A percentile compares a stretch with the other conserved stretches of the same genome.
Evolutionary conservation across 805 yeast species (phyloP).

Genomic region (Wickerhamomyces ciferrii): DNA sequence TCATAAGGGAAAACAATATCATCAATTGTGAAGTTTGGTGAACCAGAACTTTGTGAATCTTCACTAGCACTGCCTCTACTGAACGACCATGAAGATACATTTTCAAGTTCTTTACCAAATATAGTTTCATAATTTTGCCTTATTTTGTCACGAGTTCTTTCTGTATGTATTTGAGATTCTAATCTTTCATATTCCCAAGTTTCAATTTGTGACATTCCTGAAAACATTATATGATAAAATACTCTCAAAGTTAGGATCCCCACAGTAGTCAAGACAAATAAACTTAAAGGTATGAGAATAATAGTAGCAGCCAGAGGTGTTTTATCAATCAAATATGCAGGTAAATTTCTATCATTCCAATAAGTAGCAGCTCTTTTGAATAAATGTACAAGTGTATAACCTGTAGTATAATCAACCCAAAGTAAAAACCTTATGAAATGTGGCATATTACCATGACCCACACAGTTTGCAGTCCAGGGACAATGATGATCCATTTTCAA

Average conservation of each 20-base stretch:
- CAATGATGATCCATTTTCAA: conserved; percentile 90
- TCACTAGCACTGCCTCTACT: neutral
- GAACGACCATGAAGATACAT: conserved; percentile 16
- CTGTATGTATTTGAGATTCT: conserved; percentile 55
- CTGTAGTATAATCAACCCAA: conserved; percentile 55
- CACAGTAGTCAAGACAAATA: conserved; percentile 59
- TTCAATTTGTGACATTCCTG: conserved; percentile 87
- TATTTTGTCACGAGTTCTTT: conserved; percentile 46
- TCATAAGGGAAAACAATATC: conserved; percentile 85
- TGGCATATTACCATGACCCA: conserved; percentile 73
- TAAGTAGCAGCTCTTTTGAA: conserved; percentile 32
- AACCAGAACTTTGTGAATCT: conserved; percentile 1
- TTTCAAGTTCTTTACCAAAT: conserved; percentile 15
- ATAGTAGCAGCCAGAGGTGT: conserved; percentile 51
- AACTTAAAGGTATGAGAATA: conserved; percentile 45
- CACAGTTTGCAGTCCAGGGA: conserved; percentile 92
- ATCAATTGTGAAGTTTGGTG: conserved; percentile 41
- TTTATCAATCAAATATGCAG: conserved; percentile 49
- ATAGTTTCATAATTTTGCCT: conserved; percentile 33
- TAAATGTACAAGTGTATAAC: conserved; percentile 39
- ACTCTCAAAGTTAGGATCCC: conserved; percentile 58
- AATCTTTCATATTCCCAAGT: conserved; percentile 87
- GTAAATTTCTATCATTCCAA: conserved; percentile 45
- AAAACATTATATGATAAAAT: conserved; percentile 41
- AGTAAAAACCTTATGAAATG: conserved; percentile 73